phyloP scores from a whole-genome alignment of 257 asterid species.

The Verbascum thapsus region DNA sequence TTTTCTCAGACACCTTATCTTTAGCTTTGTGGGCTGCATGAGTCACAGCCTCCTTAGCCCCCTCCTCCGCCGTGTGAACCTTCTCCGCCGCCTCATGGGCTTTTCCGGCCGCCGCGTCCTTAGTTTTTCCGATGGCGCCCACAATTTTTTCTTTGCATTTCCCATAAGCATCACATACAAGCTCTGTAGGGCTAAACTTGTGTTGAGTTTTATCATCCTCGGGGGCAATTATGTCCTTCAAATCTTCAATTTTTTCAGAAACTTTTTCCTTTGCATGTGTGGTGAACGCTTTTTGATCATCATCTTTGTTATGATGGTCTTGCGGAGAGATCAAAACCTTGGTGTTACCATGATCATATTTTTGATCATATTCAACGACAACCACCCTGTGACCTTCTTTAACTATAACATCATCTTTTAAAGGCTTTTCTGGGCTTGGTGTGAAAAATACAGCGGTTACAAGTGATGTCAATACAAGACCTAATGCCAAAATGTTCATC shows the following conservation, averaged over 20 bases:
- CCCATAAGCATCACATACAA: constrained; percentile 59
- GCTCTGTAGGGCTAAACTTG: constrained; percentile 42
- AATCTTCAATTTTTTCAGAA: constrained; percentile 25
- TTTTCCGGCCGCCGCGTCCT: constrained; percentile 29
- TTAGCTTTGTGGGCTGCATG: constrained; percentile 17
- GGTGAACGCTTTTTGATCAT: neutral
- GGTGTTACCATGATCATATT: constrained; percentile 42
- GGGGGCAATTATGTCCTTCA: too few species aligned
- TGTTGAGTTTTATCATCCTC: constrained; percentile 26
- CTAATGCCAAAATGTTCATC: constrained; percentile 56
- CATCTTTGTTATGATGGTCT: constrained; percentile 25
- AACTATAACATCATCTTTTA: constrained; percentile 43
- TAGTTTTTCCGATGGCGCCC: constrained; percentile 42
- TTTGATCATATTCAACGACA: constrained; percentile 55
- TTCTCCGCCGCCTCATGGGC: constrained; percentile 9
- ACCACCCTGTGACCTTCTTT: constrained; percentile 61
- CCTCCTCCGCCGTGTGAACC: constrained; percentile 27
- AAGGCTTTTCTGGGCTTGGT: constrained; percentile 41
- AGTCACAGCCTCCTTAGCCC: neutral
- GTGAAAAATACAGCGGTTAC: constrained; percentile 50
- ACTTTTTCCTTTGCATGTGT: constrained; percentile 17
- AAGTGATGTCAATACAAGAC: constrained; percentile 50
- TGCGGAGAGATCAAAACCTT: constrained; percentile 58
- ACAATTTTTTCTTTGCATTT: constrained; percentile 48
- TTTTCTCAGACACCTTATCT: constrained; percentile 10